Evolutionary conservation across 805 yeast genomes (phyloP).

Genomic region (Pichia insulana): DNA sequence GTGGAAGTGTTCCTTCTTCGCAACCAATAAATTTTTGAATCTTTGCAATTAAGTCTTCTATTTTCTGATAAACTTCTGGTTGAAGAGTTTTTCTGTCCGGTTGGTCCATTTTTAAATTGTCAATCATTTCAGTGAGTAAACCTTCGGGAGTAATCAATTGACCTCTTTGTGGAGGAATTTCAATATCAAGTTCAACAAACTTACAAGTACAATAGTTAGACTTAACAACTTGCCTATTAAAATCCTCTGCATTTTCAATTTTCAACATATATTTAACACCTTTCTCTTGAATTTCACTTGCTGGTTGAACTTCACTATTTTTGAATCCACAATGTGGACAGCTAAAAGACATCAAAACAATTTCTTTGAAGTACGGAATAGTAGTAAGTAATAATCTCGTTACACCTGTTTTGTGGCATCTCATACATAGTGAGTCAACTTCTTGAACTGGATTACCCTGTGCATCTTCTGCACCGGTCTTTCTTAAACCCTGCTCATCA

Average conservation of each 20-base stretch:
- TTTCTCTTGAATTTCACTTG: constrained; percentile 81
- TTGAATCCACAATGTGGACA: constrained; percentile 93
- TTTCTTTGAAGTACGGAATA: constrained; percentile 87
- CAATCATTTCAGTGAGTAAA: constrained; percentile 69
- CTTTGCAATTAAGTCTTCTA: constrained; percentile 56
- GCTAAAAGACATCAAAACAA: constrained; percentile 87
- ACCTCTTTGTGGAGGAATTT: constrained; percentile 92
- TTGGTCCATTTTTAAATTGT: constrained; percentile 75
- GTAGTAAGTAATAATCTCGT: constrained; percentile 79
- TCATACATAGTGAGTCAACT: constrained; percentile 91
- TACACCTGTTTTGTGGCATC: constrained; percentile 78
- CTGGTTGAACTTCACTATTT: constrained; percentile 94
- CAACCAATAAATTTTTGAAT: constrained; percentile 57
- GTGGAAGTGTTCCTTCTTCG: constrained; percentile 58
- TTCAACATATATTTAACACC: constrained; percentile 69
- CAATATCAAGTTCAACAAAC: constrained; percentile 80
- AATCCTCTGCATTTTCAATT: constrained; percentile 61
- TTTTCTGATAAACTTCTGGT: constrained; percentile 69
- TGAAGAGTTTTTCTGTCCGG: constrained; percentile 64
- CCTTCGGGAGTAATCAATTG: constrained; percentile 93
- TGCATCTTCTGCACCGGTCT: constrained; percentile 74
- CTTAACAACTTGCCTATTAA: constrained; percentile 86
- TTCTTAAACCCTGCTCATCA: constrained; percentile 29
- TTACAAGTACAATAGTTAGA: constrained; percentile 76
- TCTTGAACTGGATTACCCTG: constrained; percentile 95